Evolutionary conservation across 192 early-diverging fungal genomes (phyloP), one percentile per base, ranked within the genome.

Genomic region (Coemansia sp.): DNA sequence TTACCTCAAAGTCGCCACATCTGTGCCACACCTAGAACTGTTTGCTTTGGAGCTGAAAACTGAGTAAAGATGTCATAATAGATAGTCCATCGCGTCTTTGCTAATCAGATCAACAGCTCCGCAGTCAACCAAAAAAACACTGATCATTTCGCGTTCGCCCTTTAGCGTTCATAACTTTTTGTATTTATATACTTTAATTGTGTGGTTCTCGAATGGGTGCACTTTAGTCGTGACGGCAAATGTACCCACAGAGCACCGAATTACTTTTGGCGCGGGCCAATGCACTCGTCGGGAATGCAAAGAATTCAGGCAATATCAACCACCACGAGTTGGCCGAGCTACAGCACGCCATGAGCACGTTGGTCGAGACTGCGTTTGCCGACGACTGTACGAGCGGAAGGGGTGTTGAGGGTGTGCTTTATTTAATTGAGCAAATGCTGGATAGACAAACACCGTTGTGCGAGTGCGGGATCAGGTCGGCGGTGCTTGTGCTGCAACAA

Each of bases 131-230:
- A 21, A 21, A 21, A 32, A 35, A 35, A 35, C 94, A 91, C 81
- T 99, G 97, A 74, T 97, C 94, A 65, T 94, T 87, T 87, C 94
- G 95, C 22, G 91, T 89, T 23, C 96, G 96, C 80, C 8, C 7
- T 8, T 35, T 35, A 35, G 75, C 17, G 66, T 92, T 95, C 75
- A 99, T 72, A 15, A 45, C 41, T 15, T 15, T n/a, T 4, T 41
- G 22, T 25, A 27, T 27, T 32, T 5, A n/a, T 29, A 29, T 35
- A 35, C 32, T 35, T 35, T 35, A 21, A 21, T 21, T 21, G 21
- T 35, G 32, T 35, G 32, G 4, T 35, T 35, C 8, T n/a, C 25
- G 23, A 52, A 29, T 25, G 24, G 24, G 15, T 14, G 4, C 14
- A 29, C 17, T 22, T 59, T 22, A 11, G 23, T 37, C 57, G 38